Percentiles rank a stretch among this genome's conserved stretches.
Conservation (phyloP, 805 yeast genomes). For the Metahyphopichia silvanorum region DNA sequence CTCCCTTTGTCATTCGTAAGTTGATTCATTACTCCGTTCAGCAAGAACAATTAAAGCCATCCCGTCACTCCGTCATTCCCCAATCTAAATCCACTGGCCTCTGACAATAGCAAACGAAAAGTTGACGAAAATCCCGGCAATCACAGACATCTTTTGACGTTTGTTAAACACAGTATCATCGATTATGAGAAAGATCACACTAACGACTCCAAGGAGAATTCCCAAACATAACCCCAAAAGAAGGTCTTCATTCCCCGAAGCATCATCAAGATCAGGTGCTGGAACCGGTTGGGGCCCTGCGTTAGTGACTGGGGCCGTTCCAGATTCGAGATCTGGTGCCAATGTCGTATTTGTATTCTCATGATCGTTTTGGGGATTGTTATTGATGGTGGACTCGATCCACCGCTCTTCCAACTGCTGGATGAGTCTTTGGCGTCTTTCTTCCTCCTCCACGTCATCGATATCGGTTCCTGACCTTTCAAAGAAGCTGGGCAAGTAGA, state of each 20-base stretch:
- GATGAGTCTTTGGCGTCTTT: conserved; percentile 32
- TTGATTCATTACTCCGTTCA: too few species aligned
- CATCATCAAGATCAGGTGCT: conserved; percentile 27
- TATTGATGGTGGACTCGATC: conserved; percentile 73
- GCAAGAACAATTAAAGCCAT: too few species aligned
- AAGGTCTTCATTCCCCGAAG: conserved; percentile 55
- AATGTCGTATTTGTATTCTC: not conserved
- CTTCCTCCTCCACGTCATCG: conserved; percentile 43
- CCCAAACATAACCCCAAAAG: conserved; percentile 72
- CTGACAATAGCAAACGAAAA: conserved; percentile 61
- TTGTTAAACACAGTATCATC: conserved; percentile 60
- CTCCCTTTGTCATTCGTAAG: too few species aligned
- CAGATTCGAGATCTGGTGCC: not conserved
- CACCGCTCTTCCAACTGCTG: conserved; percentile 80
- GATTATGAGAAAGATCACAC: conserved; percentile 54
- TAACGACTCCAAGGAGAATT: conserved; percentile 68
- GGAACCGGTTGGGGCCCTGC: conserved; percentile 10
- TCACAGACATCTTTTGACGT: conserved; percentile 62
- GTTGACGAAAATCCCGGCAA: conserved; percentile 70
- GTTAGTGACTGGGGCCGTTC: conserved; percentile 22
- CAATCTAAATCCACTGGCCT: conserved; percentile 35
- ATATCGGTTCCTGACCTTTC: conserved; percentile 15
- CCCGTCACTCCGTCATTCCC: not conserved
- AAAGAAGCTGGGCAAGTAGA: conserved; percentile 41
- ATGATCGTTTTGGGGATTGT: not conserved